Evolutionary conservation across 2,329 filamentous ascomycete genomes (phyloP), one percentile per base, ranked within the genome.

Genomic region (Pleurostoma richardsiae): DNA sequence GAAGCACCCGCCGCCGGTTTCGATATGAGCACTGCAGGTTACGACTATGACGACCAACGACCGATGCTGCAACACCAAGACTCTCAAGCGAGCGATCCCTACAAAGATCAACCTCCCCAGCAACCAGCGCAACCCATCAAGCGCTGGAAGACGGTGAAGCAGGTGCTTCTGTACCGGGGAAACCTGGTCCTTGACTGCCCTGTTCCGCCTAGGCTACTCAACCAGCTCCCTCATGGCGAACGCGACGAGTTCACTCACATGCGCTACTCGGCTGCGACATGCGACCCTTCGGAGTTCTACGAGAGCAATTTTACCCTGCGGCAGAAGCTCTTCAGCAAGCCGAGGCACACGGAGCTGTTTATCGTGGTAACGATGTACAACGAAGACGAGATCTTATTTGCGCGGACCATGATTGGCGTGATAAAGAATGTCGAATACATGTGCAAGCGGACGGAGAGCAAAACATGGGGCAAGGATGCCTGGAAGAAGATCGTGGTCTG

Each of bases 401-500:
- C 94, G 28, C 84, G 94, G 39, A 97, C 94, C 4, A 89, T 99
- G 89, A 88, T 85, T 43, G 94, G 94, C 66, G 90, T 99, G 4
- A 92, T 97, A 76, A 97, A 99, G 73, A 99, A 99, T 66, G 89
- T 99, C 56, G 92, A 96, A 66, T 91, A 92, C 74, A 96, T 99
- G 88, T 96, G 94, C 68, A 90, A 88, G 50, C 82, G 92, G 43
- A 90, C 85, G 41, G 90, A 87, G 64, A 96, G 90, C 70, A 95
- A 96, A 71, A 97, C 92, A 1, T 99, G 94, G 94, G 94, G 94
- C 55, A 94, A 95, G 66, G 90, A 96, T 59, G 91, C 92, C 4
- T 99, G 94, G 94, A 97, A 99, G 74, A 99, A 99, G 76, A 97
- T 99, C 58, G 94, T 99, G 7, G 94, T 99, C 8, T 97, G 92